Conservation (phyloP, 2,329 filamentous ascomycete species). For the Metarhizium brunneum region DNA sequence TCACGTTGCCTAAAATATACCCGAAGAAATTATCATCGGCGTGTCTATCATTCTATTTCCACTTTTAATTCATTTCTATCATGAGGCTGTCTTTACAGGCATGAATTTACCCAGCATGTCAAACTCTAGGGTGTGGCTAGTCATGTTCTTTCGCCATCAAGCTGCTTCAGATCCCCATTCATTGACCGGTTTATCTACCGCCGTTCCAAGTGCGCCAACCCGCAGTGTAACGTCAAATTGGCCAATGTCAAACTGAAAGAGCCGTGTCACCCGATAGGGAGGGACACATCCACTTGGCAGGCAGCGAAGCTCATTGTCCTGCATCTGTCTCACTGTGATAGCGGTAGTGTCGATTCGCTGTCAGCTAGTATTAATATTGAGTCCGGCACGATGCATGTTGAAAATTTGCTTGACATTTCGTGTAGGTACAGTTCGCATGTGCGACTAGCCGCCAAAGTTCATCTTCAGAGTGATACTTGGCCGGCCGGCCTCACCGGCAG, state of each 20-base stretch:
- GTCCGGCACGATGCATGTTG: slow-evolving; percentile 2
- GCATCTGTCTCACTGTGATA: not conserved
- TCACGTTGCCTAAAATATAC: too few species aligned
- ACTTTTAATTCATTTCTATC: too few species aligned
- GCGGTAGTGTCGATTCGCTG: not conserved
- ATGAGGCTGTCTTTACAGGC: too few species aligned
- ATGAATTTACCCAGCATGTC: too few species aligned
- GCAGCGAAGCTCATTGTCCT: not conserved
- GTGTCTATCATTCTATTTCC: too few species aligned
- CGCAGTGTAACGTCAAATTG: not conserved
- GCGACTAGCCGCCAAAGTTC: slow-evolving; percentile 58
- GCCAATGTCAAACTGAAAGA: not conserved
- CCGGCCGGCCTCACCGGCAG: slow-evolving; percentile 38
- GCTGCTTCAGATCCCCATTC: not conserved
- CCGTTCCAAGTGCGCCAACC: not conserved
- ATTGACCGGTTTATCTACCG: not conserved
- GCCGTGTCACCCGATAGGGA: not conserved
- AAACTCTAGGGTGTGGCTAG: not conserved
- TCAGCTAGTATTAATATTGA: not conserved
- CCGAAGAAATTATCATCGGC: too few species aligned
- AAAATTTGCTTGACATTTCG: not conserved
- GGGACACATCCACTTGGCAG: not conserved
- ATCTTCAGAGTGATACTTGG: slow-evolving; percentile 92
- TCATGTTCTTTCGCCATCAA: not conserved
- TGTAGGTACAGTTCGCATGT: not conserved